Percentiles rank a stretch among this genome's conserved stretches.
Evolutionary conservation across 176 grass and related monocot genomes (phyloP).

Genomic region (Leersia perrieri): DNA sequence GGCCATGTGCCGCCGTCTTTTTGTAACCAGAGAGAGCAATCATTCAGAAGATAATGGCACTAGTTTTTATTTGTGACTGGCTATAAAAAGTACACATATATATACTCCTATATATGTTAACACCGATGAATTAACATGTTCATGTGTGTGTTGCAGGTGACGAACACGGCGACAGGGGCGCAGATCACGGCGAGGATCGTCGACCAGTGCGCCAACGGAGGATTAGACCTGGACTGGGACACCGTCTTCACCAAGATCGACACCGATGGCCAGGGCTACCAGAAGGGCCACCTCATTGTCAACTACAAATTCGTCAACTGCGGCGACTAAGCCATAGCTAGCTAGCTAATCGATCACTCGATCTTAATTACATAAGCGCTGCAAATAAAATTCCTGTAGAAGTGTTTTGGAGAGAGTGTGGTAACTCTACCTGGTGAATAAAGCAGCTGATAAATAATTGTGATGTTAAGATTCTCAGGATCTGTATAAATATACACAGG

Average conservation of each 20-base stretch:
- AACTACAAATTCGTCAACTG: conserved; percentile 58
- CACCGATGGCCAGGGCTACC: neutral
- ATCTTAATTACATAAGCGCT: neutral
- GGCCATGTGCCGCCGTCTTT: too few species aligned
- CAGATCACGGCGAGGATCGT: conserved; percentile 52
- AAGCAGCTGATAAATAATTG: neutral
- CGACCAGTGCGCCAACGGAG: conserved; percentile 57
- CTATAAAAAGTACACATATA: too few species aligned
- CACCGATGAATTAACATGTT: too few species aligned
- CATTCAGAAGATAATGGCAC: too few species aligned
- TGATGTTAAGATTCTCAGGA: too few species aligned
- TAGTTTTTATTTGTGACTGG: too few species aligned
- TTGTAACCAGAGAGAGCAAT: too few species aligned
- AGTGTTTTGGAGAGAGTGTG: neutral
- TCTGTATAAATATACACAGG: too few species aligned
- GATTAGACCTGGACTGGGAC: conserved; percentile 49
- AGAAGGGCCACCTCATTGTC: conserved; percentile 31
- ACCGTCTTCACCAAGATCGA: conserved; percentile 52
- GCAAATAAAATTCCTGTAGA: neutral
- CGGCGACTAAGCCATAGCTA: conserved; percentile 8
- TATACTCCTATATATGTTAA: too few species aligned
- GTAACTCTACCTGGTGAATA: neutral
- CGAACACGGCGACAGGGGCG: conserved; percentile 42
- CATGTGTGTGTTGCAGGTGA: conserved; percentile 34
- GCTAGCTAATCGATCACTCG: neutral